Conservation (phyloP, 1,284 basidiomycete species). For the Puccinia hordei region DNA sequence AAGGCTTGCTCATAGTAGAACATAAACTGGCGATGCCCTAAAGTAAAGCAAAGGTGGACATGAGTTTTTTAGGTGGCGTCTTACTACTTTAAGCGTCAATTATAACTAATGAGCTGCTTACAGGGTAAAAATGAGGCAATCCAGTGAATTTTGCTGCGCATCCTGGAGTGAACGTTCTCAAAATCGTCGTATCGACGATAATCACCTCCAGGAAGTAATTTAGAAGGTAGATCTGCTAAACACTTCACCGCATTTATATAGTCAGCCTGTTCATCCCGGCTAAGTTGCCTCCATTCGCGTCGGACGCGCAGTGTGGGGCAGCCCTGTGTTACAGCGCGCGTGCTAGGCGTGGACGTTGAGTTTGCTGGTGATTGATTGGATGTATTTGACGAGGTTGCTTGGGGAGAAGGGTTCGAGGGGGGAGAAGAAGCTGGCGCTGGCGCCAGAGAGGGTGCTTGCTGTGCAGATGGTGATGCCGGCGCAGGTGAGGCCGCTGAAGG, state of each 20-base stretch:
- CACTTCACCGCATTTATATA: slow-evolving; percentile 47
- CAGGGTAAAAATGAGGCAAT: slow-evolving; percentile 41
- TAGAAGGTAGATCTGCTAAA: slow-evolving; percentile 20
- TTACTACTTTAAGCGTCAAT: too few relatives aligned
- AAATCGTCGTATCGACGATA: slow-evolving; percentile 47
- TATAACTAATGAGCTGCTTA: neutral
- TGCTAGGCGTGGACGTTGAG: neutral
- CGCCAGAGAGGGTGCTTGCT: neutral
- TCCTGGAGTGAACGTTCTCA: slow-evolving; percentile 44
- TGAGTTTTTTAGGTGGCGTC: too few relatives aligned
- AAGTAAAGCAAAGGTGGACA: neutral
- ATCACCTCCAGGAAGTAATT: slow-evolving; percentile 30
- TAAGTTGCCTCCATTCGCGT: slow-evolving; percentile 42
- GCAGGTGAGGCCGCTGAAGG: neutral
- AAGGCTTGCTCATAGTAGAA: slow-evolving; percentile 35
- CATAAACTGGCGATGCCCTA: slow-evolving; percentile 50
- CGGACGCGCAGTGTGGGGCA: neutral
- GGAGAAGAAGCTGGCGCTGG: neutral
- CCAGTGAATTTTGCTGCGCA: slow-evolving; percentile 47
- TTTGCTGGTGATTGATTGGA: neutral
- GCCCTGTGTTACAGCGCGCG: neutral
- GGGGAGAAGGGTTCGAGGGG: neutral
- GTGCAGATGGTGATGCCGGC: neutral
- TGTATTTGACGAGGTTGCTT: neutral
- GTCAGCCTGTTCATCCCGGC: slow-evolving; percentile 10